Conservation (phyloP, 129 eudicot species). For the Calendula officinalis region DNA sequence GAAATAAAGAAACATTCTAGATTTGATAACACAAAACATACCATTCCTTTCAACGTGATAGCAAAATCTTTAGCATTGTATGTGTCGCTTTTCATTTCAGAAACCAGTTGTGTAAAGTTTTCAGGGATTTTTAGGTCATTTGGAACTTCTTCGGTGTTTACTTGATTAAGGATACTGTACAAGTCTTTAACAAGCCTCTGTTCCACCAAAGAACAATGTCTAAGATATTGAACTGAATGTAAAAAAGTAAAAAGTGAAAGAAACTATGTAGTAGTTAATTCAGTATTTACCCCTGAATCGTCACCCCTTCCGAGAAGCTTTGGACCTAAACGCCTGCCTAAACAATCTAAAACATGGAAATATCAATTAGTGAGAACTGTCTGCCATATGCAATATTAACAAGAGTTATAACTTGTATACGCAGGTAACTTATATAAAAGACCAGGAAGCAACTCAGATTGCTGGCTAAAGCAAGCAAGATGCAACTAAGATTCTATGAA, state of each 20-base stretch:
- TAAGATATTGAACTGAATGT: slow-evolving; percentile 13
- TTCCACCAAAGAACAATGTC: slow-evolving; percentile 28
- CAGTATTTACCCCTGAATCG: slow-evolving; percentile 80
- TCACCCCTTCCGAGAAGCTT: slow-evolving; percentile 85
- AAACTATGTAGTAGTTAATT: not conserved
- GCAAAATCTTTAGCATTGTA: slow-evolving; percentile 88
- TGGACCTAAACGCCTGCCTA: slow-evolving; percentile 99
- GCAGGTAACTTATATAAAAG: slow-evolving; percentile 1
- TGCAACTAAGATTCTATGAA: not conserved
- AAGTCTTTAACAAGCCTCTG: slow-evolving; percentile 93
- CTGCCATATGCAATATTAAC: slow-evolving; percentile 14
- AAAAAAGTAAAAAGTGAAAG: slow-evolving; percentile 10
- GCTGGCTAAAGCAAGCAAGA: not conserved
- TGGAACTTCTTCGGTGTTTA: slow-evolving; percentile 75
- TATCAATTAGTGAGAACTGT: slow-evolving; percentile 16
- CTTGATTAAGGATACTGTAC: slow-evolving; percentile 78
- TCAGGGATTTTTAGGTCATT: slow-evolving; percentile 68
- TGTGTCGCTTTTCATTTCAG: slow-evolving; percentile 76
- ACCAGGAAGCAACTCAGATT: not conserved
- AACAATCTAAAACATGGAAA: slow-evolving; percentile 64
- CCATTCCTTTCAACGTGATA: slow-evolving; percentile 83
- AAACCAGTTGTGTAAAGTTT: slow-evolving; percentile 79
- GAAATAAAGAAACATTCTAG: slow-evolving; percentile 2
- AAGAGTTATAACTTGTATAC: slow-evolving; percentile 15
- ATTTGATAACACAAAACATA: slow-evolving; percentile 33